Evolutionary conservation across 371 early-diverging fungal species (phyloP).

Genomic region (Entomophthora muscae): DNA sequence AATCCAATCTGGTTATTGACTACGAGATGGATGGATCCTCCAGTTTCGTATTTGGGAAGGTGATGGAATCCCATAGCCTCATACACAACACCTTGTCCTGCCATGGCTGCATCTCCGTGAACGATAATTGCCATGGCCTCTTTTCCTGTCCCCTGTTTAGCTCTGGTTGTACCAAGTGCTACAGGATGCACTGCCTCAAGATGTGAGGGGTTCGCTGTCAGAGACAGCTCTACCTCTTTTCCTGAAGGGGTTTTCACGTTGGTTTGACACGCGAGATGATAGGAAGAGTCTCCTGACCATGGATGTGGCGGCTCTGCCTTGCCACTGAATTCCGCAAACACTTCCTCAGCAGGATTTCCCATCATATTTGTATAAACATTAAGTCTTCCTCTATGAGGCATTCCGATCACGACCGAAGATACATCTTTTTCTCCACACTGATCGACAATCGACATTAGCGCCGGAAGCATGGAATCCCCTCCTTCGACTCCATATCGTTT

Average conservation of each 20-base stretch:
- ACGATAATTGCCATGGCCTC: constrained; percentile 72
- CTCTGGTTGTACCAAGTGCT: constrained; percentile 82
- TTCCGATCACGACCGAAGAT: constrained; percentile 65
- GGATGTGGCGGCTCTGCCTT: constrained; percentile 65
- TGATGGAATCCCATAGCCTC: constrained; percentile 87
- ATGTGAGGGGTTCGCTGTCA: constrained; percentile 90
- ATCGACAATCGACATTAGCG: constrained; percentile 65
- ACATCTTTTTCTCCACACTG: constrained; percentile 29
- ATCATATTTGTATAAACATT: constrained; percentile 78
- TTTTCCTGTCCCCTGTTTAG: constrained; percentile 72
- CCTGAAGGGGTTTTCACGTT: constrained; percentile 4
- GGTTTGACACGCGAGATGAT: constrained; percentile 42
- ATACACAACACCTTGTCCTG: constrained; percentile 83
- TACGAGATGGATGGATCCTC: constrained; percentile 87
- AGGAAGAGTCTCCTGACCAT: constrained; percentile 64
- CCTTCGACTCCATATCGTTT: constrained; percentile 95
- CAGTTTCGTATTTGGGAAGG: constrained; percentile 78
- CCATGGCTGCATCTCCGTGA: constrained; percentile 76
- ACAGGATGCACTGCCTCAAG: constrained; percentile 91
- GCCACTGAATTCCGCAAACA: constrained; percentile 87
- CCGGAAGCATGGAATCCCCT: constrained; percentile 91
- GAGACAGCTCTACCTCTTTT: constrained; percentile 48
- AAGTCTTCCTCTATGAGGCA: constrained; percentile 94
- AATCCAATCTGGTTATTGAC: constrained; percentile 97
- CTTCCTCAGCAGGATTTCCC: constrained; percentile 48